phyloP scores from a whole-genome alignment of 2,329 filamentous ascomycete species.

The Sporothrix dimorphospora region DNA sequence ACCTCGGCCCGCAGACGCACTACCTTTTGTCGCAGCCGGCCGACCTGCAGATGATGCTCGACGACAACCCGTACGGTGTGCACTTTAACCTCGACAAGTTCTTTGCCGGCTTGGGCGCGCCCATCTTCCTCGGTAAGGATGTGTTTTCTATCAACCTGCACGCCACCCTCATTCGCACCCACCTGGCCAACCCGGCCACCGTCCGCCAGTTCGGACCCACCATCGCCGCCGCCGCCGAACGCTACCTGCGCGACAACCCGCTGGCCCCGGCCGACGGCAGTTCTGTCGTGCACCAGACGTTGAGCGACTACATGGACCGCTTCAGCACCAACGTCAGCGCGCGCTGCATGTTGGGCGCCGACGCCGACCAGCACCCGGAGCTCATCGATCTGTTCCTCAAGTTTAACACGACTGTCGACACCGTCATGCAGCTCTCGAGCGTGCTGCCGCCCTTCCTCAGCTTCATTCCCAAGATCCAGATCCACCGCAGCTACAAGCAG shows the following conservation, averaged over 20 bases:
- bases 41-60: conserved; percentile 29
- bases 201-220: conserved; percentile 22
- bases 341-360: conserved; percentile 28
- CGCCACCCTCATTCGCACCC: conserved; percentile 26
- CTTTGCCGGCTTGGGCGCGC: conserved; percentile 24
- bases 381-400: conserved; percentile 28
- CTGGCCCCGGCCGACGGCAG: background rate
- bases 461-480: conserved; percentile 24
- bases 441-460: conserved; percentile 22
- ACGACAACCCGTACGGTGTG: conserved; percentile 28
- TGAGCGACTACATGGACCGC: conserved; percentile 27
- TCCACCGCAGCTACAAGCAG: conserved; percentile 26
- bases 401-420: conserved; percentile 25
- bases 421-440: conserved; percentile 23
- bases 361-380: conserved; percentile 25
- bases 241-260: conserved; percentile 14
- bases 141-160: conserved; percentile 27
- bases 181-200: conserved; percentile 25
- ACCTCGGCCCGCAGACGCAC: conserved; percentile 27
- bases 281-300: background rate
- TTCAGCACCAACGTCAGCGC: conserved; percentile 28
- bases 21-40: conserved; percentile 24
- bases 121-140: conserved; percentile 25
- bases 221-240: conserved; percentile 23
- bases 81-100: conserved; percentile 28